Base-by-base conservation (phyloP, 371 early-diverging fungal species). In the Nematocida sp. region DNA sequence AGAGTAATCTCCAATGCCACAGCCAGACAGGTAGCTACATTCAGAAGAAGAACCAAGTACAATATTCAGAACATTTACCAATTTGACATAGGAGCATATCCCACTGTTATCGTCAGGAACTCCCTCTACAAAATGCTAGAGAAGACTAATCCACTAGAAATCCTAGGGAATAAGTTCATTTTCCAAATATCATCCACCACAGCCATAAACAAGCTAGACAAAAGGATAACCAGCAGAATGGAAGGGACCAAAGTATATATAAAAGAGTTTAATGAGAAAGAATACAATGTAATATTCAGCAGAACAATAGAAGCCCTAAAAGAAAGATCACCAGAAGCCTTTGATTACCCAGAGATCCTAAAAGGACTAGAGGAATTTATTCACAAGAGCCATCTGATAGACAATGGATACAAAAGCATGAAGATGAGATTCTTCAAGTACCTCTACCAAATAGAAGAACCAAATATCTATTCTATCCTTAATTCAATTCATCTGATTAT, bases 151-250 rank as follows among this genome's bases (percentile, higher is more conserved):
- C 74, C 74, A 5, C 1, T 60, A 17, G 58, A 43, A 0, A 27
- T 49, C 13, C 13, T 23, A 1, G 55, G 55, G 0, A 55, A 19
- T 29, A 70, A 70, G 47, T 57, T 70, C n/a, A 53, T 61, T 23
- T 57, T 70, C 37, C 74, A 60, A 40, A 58, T 70, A 13, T 47
- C 74, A 0, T 23, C 41, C 0, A 45, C 60, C 0, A 31, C 60
- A 17, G 74, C 58, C 29, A 35, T 57, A 31, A 29, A 23, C 4
- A 70, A 60, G 47, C 34, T 70, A 38, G 74, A 70, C 13, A 70
- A 57, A 40, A 58, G 74, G 40, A 70, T 70, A 37, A 55, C 60
- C 13, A 70, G 74, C 57, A 32, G 74, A 31, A 58, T 57, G 60
- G 57, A 57, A 2, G 74, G 74, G 1, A 21, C 60, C 11, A 57